phyloP scores from a whole-genome alignment of 495 filamentous ascomycete genomes.

The Friedmanniomyces simplex region DNA sequence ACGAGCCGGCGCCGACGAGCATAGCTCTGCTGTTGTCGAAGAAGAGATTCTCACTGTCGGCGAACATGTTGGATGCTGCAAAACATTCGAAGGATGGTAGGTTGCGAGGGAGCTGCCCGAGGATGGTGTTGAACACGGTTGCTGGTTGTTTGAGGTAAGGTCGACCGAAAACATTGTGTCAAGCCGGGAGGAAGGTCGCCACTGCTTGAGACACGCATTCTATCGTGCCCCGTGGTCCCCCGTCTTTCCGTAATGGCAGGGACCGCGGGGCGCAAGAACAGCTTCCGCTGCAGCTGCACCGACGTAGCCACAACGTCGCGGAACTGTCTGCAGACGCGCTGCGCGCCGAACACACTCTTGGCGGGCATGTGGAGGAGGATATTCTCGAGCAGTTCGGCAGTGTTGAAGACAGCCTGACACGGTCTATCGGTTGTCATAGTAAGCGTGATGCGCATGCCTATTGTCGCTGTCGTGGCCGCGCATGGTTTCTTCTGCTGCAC shows the following conservation, averaged over 20 bases:
- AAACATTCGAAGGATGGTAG: no score
- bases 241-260: no score
- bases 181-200: no score
- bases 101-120: no score
- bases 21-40: not conserved
- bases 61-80: no score
- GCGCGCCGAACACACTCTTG: not conserved
- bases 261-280: not conserved
- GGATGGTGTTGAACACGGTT: no score
- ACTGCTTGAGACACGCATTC: no score
- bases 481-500: not conserved
- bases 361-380: not conserved
- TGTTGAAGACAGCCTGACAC: not conserved
- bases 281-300: not conserved
- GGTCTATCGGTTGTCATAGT: not conserved
- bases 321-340: not conserved
- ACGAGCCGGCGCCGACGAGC: not conserved
- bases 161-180: no score
- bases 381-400: conserved; percentile 5
- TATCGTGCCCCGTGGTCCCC: no score
- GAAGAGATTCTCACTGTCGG: no score
- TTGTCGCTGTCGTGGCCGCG: not conserved
- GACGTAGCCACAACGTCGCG: not conserved
- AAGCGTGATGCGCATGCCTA: not conserved
- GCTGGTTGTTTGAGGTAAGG: no score